Evolutionary conservation across 2,329 filamentous ascomycete species (phyloP).

Genomic region (Aspergillus piperis): DNA sequence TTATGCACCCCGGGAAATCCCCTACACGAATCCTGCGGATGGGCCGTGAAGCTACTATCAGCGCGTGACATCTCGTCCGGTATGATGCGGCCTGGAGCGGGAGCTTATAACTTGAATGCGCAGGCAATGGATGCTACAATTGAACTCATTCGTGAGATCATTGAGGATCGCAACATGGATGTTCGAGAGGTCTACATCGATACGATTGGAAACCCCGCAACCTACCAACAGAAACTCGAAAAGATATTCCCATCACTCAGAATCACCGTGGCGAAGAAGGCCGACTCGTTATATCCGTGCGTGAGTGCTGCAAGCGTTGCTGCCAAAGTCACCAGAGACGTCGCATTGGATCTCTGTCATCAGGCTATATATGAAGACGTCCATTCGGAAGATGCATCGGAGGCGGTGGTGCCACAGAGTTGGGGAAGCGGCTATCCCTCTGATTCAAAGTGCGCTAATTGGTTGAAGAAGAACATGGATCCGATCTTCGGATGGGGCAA

Average conservation of each 20-base stretch:
- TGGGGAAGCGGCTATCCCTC: constrained; percentile 97
- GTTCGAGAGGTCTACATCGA: constrained; percentile 91
- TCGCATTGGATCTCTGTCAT: constrained; percentile 79
- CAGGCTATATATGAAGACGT: constrained; percentile 48
- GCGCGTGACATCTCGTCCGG: constrained; percentile 78
- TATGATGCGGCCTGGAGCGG: constrained; percentile 64
- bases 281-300: constrained; percentile 86
- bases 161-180: constrained; percentile 72
- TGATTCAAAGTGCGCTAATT: constrained; percentile 75
- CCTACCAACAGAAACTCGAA: constrained; percentile 83
- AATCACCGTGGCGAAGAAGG: constrained; percentile 84
- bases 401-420: constrained; percentile 41
- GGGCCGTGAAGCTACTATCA: constrained; percentile 78
- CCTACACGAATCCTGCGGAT: constrained; percentile 69
- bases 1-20: constrained; percentile 68
- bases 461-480: constrained; percentile 86
- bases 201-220: constrained; percentile 79
- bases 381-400: constrained; percentile 32
- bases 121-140: constrained; percentile 94
- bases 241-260: constrained; percentile 75
- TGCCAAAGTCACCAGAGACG: constrained; percentile 93
- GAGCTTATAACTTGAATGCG: constrained; percentile 85
- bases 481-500: constrained; percentile 92
- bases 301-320: constrained; percentile 93
- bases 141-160: constrained; percentile 73